Base-by-base conservation (phyloP, 768 basidiomycete species). In the Pulveroboletus ravenelii region DNA sequence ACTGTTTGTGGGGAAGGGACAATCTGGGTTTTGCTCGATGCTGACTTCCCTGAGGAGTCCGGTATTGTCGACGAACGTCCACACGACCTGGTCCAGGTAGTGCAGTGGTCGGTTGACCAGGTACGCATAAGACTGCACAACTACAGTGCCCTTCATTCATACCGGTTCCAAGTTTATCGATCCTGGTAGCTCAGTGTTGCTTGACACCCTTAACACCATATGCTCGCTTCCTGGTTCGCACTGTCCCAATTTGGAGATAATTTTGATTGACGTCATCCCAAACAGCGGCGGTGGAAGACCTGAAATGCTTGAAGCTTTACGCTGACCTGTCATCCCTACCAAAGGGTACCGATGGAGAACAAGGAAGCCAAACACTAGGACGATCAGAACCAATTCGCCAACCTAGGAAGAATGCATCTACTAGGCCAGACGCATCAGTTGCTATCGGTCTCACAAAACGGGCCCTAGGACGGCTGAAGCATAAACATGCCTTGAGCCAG, bases 301-400 rank as follows among this genome's bases (percentile, higher is more conserved):
- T 85, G 5, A 71, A 77, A 47, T 60, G 66, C 4, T 70, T 89
- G 1, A 81, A 86, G 45, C 67, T 89, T 3, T 90, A 90, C 58
- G 67, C 71, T 2, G 71, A 75, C 44, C 71, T 89, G 27, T 66
- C 70, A 0, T 72, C 76, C 18, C 69, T 89, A 52, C 86, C 87
- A 3, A 89, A 89, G 60, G 73, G 76, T 50, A 63, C 71, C 17
- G 76, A 79, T 31, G 68, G 60, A 5, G 75, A 76, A 35, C 72
- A 74, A 47, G 74, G 75, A 45, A 69, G 67, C n/a, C 71, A 70
- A 54, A 65, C 67, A 37, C 64, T 66, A 5, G 69, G 68, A 10
- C 55, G 47, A 47, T 48, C 49, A n/a, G 54, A 57, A 41, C 48
- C 57, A 36, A 44, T 27, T 10, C 43, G 44, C 20, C 53, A 46